A percentile compares a stretch with the other conserved stretches of the same genome.
Conservation (phyloP, 2,329 filamentous ascomycete genomes). For the Alternaria sp. region DNA sequence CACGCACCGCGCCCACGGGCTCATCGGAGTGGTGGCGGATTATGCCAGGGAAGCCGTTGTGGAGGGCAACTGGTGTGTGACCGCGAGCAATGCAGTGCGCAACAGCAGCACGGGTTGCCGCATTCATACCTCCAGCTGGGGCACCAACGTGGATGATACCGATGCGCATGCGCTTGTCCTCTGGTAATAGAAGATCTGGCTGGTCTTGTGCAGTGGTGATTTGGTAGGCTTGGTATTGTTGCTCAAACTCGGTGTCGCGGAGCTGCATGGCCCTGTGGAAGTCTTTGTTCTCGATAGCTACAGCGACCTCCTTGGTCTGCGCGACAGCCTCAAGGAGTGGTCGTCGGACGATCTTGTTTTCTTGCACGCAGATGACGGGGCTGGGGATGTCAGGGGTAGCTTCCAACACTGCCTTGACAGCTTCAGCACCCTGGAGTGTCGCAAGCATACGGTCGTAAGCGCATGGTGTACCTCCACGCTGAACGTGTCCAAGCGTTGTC, state of each 20-base stretch:
- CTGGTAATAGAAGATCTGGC: constrained; percentile 71
- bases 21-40: constrained; percentile 87
- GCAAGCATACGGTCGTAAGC: constrained; percentile 94
- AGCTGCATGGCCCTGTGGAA: constrained; percentile 88
- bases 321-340: constrained; percentile 88
- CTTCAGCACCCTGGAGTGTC: constrained; percentile 74
- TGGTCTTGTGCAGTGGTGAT: constrained; percentile 87
- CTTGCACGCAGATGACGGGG: constrained; percentile 93
- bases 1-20: constrained; percentile 81
- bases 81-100: constrained; percentile 91
- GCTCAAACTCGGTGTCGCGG: constrained; percentile 90
- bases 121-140: constrained; percentile 97
- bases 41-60: constrained; percentile 96
- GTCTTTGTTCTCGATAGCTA: constrained; percentile 82
- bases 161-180: constrained; percentile 85
- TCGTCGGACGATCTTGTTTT: constrained; percentile 96
- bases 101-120: constrained; percentile 89
- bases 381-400: constrained; percentile 83
- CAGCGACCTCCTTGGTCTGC: constrained; percentile 83
- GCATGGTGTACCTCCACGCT: constrained; percentile 89
- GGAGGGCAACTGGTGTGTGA: constrained; percentile 90
- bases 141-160: constrained; percentile 97
- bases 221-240: constrained; percentile 89
- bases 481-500: constrained; percentile 96
- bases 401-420: constrained; percentile 46